phyloP scores from a whole-genome alignment of 2,329 filamentous ascomycete genomes.

The Ophiostoma sp. region DNA sequence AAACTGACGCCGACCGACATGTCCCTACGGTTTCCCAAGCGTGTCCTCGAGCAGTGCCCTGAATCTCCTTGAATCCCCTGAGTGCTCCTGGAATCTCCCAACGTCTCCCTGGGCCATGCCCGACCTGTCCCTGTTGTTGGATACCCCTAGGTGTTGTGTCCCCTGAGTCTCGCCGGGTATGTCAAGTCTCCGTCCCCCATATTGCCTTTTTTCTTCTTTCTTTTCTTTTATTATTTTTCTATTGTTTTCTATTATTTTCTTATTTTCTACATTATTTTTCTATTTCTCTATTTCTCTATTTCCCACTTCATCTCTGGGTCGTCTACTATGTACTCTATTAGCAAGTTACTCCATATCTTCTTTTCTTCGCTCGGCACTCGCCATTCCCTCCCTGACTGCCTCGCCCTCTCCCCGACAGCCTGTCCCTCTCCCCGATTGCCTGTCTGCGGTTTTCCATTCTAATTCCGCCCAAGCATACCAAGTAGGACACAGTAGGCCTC shows the following conservation, averaged over 20 bases:
- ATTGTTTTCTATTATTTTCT: background rate
- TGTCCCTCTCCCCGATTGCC: background rate
- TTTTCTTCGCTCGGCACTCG: background rate
- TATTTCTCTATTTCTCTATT: background rate
- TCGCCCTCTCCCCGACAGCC: background rate
- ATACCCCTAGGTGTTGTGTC: background rate
- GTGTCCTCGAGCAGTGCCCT: background rate
- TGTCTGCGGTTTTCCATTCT: background rate
- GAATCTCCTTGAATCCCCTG: background rate
- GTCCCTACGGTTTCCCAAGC: background rate
- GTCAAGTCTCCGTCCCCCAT: background rate
- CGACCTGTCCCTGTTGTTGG: background rate
- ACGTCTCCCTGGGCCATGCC: background rate
- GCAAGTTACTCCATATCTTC: background rate
- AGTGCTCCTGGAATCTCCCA: background rate
- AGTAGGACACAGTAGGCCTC: no score
- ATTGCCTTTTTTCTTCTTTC: background rate
- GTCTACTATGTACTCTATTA: background rate
- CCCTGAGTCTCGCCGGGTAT: background rate
- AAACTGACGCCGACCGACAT: conserved; percentile 22
- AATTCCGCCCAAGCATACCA: background rate
- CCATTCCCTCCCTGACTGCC: background rate
- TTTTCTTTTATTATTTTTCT: background rate
- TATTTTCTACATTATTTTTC: background rate
- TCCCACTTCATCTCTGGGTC: background rate